A percentile compares a stretch with the other conserved stretches of the same genome.
Evolutionary conservation across 345 rosid genomes (phyloP).

Genomic region (Populus simonii): DNA sequence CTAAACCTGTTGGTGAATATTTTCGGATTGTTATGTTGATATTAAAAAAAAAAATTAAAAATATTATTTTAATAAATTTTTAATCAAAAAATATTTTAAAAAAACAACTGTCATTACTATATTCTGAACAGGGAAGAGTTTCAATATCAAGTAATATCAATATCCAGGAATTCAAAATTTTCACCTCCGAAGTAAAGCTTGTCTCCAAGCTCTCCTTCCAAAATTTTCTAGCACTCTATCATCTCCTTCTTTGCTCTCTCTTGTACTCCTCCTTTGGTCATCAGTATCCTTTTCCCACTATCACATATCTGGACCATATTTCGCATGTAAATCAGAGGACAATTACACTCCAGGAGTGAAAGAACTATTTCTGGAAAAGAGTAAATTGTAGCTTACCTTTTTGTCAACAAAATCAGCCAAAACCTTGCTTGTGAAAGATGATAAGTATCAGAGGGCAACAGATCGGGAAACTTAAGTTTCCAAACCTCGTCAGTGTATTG

Average conservation of each 20-base stretch:
- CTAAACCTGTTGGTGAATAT: no score
- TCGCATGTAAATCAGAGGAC: no score
- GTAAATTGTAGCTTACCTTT: neutral
- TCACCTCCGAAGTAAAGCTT: constrained; percentile 14
- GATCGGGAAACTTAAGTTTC: neutral
- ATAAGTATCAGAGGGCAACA: constrained; percentile 13
- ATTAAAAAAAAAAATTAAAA: no score
- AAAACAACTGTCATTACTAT: no score
- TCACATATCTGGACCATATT: no score
- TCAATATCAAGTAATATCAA: neutral
- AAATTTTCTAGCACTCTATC: neutral
- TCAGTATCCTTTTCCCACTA: neutral
- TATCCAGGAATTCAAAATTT: constrained; percentile 8
- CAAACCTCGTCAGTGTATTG: constrained; percentile 17
- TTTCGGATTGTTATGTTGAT: no score
- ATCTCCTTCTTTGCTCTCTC: neutral
- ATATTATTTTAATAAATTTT: no score
- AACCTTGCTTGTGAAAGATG: constrained; percentile 11
- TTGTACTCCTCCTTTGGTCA: constrained; percentile 4
- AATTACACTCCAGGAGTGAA: no score
- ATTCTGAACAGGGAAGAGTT: neutral
- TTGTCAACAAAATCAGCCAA: constrained; percentile 16
- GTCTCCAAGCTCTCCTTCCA: constrained; percentile 1
- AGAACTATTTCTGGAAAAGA: no score
- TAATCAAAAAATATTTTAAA: no score